Evolutionary conservation across 192 early-diverging fungal genomes (phyloP).

Genomic region (Rhizoclosmatium sp.): DNA sequence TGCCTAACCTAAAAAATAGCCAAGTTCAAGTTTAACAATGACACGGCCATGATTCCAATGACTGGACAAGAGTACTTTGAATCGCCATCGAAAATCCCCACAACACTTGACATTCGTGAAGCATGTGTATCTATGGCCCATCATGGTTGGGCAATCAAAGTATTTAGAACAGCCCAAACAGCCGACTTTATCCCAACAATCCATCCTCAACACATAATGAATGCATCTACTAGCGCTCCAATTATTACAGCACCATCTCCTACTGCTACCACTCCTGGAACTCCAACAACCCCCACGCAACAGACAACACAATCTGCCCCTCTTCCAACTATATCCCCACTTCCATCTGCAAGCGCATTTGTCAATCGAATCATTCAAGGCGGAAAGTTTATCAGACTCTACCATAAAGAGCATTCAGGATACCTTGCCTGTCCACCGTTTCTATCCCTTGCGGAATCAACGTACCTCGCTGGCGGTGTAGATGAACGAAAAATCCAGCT

Average conservation of each 20-base stretch:
- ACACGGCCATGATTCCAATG: constrained; percentile 30
- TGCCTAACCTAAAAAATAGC: not conserved
- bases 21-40: constrained; percentile 23
- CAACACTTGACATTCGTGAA: constrained; percentile 28
- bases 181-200: constrained; percentile 21
- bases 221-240: not conserved
- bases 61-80: constrained; percentile 16
- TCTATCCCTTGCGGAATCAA: constrained; percentile 23
- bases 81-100: not conserved
- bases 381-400: constrained; percentile 43
- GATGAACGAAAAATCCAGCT: constrained; percentile 38
- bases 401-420: constrained; percentile 47
- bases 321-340: not conserved
- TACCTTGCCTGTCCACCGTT: constrained; percentile 31
- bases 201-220: not conserved
- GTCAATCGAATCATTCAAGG: constrained; percentile 25
- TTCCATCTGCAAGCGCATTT: not conserved
- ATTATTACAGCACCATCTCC: not conserved
- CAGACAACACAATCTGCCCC: not conserved
- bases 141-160: constrained; percentile 40
- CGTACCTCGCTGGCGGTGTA: constrained; percentile 18
- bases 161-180: constrained; percentile 32
- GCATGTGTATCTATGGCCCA: constrained; percentile 25
- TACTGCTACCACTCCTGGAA: not conserved
- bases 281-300: not conserved